Base-by-base conservation (phyloP, 2,329 filamentous ascomycete species). In the Phoma sp. region DNA sequence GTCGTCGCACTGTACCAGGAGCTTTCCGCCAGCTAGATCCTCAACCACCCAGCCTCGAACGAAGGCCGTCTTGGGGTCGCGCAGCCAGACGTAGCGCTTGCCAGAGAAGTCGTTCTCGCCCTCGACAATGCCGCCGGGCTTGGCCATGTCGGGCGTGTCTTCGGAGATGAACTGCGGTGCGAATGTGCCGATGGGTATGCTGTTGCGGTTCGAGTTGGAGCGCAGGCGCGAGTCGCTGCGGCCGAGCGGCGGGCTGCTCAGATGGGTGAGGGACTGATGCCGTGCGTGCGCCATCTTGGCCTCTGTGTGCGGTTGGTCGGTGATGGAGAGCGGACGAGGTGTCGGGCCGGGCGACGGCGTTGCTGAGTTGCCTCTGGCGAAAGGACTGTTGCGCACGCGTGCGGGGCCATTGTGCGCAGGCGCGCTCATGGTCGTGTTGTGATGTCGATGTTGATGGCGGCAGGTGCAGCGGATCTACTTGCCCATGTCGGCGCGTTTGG, bases 51-150 rank as follows among this genome's bases (percentile, higher is more conserved):
- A 94, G 4, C 94, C 96, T 65, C 92, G 91, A 49, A 98, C 87
- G 74, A 99, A 99, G 1, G 95, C 95, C 51, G 84, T 84, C 69
- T 93, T 85, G 1, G 91, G 83, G 77, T 99, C 93, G 76, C 89
- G 91, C 72, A 99, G 82, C 96, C 95, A 99, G 62, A 99, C 93
- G 81, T 98, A 99, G 80, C 95, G 87, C 80, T 96, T 98, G 53
- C 95, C 96, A 0, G 95, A 99, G 76, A 99, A 98, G 81, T 99
- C 95, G 74, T 97, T 98, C 72, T 97, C 94, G 60, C 95, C 95
- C 77, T 99, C 96, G 17, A 69, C 64, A 56, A 97, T 92, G 17
- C 91, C 90, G 19, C 82, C 80, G 27, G 87, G 81, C 57, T 85
- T 83, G 27, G 80, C 79, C 2, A 78, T 79, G 46, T 81, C 81